Evolutionary conservation across 306 rosid species (phyloP).

Genomic region (Boehmeria nivea): DNA sequence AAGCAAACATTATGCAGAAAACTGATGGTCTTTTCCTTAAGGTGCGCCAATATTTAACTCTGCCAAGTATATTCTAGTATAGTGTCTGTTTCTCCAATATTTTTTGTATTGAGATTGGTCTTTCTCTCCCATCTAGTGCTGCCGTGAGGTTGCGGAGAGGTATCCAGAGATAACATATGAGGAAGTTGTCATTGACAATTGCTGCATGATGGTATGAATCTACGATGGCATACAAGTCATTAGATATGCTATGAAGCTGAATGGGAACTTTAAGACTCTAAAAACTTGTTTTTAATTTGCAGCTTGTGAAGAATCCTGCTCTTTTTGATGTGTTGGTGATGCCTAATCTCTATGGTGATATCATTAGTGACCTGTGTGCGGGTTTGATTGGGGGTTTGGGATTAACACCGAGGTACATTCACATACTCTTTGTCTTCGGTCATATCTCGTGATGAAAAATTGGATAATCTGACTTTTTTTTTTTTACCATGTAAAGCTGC

Average conservation of each 20-base stretch:
- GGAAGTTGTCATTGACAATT: conserved; percentile 98
- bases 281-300: conserved; percentile 20
- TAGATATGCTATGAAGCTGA: background rate
- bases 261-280: no score
- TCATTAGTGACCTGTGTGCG: conserved; percentile 98
- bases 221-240: background rate
- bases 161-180: conserved; percentile 89
- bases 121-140: conserved; percentile 51
- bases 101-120: conserved; percentile 9
- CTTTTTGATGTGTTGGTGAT: conserved; percentile 95
- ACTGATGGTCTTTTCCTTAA: conserved; percentile 93
- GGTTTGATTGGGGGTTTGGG: conserved; percentile 98
- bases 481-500: conserved; percentile 54
- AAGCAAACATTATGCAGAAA: conserved; percentile 99
- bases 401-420: conserved; percentile 78
- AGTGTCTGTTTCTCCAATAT: conserved; percentile 5
- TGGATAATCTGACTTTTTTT: conserved; percentile 17
- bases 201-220: conserved; percentile 91
- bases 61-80: background rate
- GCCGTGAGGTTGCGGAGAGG: conserved; percentile 98
- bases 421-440: no score
- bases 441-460: background rate
- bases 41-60: conserved; percentile 21
- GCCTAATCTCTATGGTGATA: conserved; percentile 99
- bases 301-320: conserved; percentile 99